These are phyloP conservation scores for Trichoderma sp. DNA, from an alignment of 2,329 filamentous ascomycete genomes.

Conservation along the genomic window DNA sequence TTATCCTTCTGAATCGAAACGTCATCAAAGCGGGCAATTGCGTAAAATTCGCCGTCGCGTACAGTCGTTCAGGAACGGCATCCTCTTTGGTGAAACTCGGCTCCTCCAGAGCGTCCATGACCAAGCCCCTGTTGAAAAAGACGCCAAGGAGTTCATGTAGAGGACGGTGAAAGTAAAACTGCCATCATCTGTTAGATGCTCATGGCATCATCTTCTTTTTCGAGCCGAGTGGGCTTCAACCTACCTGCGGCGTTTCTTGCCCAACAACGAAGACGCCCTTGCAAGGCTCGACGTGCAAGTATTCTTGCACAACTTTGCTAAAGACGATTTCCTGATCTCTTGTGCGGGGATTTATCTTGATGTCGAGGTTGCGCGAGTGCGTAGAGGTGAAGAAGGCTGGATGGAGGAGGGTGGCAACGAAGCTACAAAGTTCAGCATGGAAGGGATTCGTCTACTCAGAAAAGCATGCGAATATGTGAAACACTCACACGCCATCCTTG, in stretches of 20 bases:
- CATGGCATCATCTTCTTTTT: neutral
- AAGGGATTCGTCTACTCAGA: neutral
- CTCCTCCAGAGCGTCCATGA: constrained; percentile 51
- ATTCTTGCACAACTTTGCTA: constrained; percentile 44
- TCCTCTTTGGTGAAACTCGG: constrained; percentile 46
- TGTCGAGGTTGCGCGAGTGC: constrained; percentile 42
- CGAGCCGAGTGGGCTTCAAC: neutral
- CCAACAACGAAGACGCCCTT: constrained; percentile 41
- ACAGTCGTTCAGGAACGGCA: constrained; percentile 32
- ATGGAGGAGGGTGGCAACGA: constrained; percentile 51
- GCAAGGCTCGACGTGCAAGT: constrained; percentile 45
- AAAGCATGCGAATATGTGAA: neutral
- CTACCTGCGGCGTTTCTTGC: constrained; percentile 40
- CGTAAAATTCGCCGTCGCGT: constrained; percentile 43
- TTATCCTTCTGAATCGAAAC: constrained; percentile 25
- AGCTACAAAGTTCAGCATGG: constrained; percentile 33
- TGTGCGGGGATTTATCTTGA: constrained; percentile 40
- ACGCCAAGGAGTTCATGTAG: constrained; percentile 46
- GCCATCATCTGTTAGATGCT: neutral
- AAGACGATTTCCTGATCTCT: constrained; percentile 40
- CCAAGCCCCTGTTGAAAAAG: constrained; percentile 46
- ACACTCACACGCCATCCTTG: constrained; percentile 44
- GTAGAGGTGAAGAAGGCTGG: constrained; percentile 52
- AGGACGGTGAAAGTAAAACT: constrained; percentile 49
- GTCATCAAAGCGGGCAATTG: constrained; percentile 40